These are phyloP conservation scores for Mitragyna speciosa DNA, from an alignment of 257 asterid species.

Conservation along the genomic window DNA sequence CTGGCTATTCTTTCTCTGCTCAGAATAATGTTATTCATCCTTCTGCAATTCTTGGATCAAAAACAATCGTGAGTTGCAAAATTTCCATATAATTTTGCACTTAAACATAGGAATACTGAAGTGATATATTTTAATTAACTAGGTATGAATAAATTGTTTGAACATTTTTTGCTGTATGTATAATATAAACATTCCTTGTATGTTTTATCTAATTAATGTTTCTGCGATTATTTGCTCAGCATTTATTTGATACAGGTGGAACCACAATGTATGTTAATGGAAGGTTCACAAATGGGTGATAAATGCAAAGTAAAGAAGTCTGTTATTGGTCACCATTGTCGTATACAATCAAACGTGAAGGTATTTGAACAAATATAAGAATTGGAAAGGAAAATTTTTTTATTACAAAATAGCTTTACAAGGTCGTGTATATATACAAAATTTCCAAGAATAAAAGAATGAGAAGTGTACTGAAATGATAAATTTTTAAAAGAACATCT, in stretches of 20 bases:
- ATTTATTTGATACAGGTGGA: slow-evolving; percentile 64
- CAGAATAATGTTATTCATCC: slow-evolving; percentile 89
- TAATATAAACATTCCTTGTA: neutral
- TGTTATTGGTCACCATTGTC: slow-evolving; percentile 94
- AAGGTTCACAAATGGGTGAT: slow-evolving; percentile 94
- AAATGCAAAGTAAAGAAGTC: slow-evolving; percentile 97
- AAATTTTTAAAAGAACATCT: no score
- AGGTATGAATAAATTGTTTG: neutral
- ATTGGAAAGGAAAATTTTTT: no score
- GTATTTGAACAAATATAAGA: no score
- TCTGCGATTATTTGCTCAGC: slow-evolving; percentile 12
- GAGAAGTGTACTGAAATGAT: no score
- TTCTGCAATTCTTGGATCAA: slow-evolving; percentile 72
- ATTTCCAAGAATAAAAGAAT: no score
- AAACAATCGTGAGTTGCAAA: slow-evolving; percentile 75
- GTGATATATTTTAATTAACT: neutral
- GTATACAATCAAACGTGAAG: slow-evolving; percentile 97
- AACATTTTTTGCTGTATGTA: neutral
- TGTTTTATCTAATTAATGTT: neutral
- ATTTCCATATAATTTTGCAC: neutral
- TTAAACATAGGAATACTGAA: neutral
- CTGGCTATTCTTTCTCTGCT: slow-evolving; percentile 76
- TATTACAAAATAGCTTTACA: no score
- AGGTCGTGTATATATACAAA: no score
- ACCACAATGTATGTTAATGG: slow-evolving; percentile 94